A percentile compares a stretch with the other conserved stretches of the same genome.
These are phyloP conservation scores for Pseudomonodictys pantanalensis DNA, from an alignment of 495 filamentous ascomycete genomes.

Conservation along the genomic window DNA sequence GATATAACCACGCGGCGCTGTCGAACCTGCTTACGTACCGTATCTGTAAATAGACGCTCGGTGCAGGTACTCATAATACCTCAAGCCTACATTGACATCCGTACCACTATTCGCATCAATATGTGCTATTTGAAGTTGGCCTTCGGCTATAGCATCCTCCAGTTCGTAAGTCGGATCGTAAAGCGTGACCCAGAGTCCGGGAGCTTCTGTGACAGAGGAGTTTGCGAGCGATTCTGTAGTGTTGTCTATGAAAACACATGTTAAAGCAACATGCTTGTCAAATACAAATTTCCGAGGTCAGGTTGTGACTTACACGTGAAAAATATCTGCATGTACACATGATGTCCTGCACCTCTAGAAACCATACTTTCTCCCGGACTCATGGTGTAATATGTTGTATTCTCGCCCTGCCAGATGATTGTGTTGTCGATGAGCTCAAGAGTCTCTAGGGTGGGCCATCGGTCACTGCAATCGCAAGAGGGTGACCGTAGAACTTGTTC, in stretches of 20 bases:
- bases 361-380: neutral
- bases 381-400: neutral
- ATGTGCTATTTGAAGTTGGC: neutral
- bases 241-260: neutral
- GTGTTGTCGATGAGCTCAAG: neutral
- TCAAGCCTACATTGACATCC: neutral
- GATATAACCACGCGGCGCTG: too few species aligned
- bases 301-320: neutral
- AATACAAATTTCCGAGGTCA: neutral
- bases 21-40: too few species aligned
- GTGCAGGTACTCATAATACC: neutral
- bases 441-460: neutral
- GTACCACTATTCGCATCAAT: neutral
- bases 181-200: neutral
- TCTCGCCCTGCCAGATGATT: neutral
- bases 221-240: neutral
- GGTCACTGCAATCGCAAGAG: neutral
- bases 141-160: neutral
- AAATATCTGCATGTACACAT: neutral
- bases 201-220: neutral
- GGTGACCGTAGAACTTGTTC: neutral
- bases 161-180: neutral
- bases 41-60: neutral
- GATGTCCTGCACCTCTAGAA: neutral
- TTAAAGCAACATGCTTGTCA: too few species aligned